Base-by-base conservation (phyloP, 306 rosid species). In the Alnus rubra region DNA sequence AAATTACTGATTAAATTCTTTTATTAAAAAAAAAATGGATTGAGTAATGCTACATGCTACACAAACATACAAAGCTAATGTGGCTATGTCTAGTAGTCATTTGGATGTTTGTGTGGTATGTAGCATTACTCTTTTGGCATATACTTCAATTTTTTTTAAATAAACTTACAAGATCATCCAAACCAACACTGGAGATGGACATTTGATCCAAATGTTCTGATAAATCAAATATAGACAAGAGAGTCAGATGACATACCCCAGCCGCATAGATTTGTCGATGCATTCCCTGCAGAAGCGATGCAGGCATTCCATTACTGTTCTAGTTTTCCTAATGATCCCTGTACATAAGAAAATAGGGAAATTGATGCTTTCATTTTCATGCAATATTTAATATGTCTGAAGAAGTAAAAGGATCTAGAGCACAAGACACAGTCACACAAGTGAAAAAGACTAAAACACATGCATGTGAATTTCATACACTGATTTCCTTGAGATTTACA, bases 211-310 rank as follows among this genome's bases (percentile, higher is more conserved):
- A 82, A 50, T 42, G 54, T 18, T 50, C 12, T 58, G 5, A 55
- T 44, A 14, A 52, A 58, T 49, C 19, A 58, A 73, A 31, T 68
- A 51, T 5, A 15, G 35, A 77, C 51, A 69, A 53, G 28, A 65
- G 59, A 48, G 71, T 58, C 52, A 62, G 70, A 65, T 58, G 47
- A 58, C 88, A 58, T 83, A 90, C 98, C 98, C 91, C 15, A 90
- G 80, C 39, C 96, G 94, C 92, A 94, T 92, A 4, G 97, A 88
- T 90, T 92, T 94, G 86, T 94, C 97, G 58, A 94, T 94, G 89
- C 98, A 94, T 78, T 90, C 92, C 83, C 89, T 89, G 78, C 97
- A 94, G 80, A 94, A 94, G 78, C 97, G 96, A 80, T 92, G 98
- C 82, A 94, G 80, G 88, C 97, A 92, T 78, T 92, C 96, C 97